Evolutionary conservation across 441 rosid genomes (phyloP).

Genomic region (Erysimum cheiri): DNA sequence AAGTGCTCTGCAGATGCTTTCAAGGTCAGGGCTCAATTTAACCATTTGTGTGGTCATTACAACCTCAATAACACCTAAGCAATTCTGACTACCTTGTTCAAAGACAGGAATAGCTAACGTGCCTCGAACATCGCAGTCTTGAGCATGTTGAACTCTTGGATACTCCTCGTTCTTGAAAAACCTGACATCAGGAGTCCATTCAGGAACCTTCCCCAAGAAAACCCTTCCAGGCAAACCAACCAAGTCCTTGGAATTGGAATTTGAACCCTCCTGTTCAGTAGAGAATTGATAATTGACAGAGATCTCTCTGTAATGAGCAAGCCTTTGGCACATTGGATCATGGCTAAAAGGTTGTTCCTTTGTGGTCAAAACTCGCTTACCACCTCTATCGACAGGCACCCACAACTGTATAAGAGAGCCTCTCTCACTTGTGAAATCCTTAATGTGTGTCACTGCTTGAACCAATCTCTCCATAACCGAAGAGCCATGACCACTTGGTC

Average conservation of each 20-base stretch:
- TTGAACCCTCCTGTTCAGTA: constrained; percentile 55
- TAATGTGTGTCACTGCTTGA: constrained; percentile 67
- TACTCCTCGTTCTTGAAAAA: constrained; percentile 92
- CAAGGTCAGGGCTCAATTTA: constrained; percentile 70
- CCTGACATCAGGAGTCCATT: constrained; percentile 96
- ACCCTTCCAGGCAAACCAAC: constrained; percentile 89
- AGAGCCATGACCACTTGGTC: constrained; percentile 58
- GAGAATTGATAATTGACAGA: constrained; percentile 79
- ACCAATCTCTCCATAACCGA: constrained; percentile 77
- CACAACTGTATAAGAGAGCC: constrained; percentile 85
- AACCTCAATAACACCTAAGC: constrained; percentile 93
- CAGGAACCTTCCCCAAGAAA: constrained; percentile 83
- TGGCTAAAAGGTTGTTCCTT: constrained; percentile 74
- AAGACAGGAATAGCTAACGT: constrained; percentile 91
- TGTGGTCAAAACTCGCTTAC: constrained; percentile 70
- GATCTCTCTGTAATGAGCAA: constrained; percentile 78
- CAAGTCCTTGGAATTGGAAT: constrained; percentile 51
- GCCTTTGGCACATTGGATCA: constrained; percentile 59
- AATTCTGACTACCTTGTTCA: constrained; percentile 78
- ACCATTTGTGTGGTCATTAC: constrained; percentile 74
- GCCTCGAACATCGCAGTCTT: constrained; percentile 74
- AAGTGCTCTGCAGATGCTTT: constrained; percentile 84
- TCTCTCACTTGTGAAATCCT: constrained; percentile 63
- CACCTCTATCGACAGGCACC: constrained; percentile 81
- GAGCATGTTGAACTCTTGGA: constrained; percentile 75